Base-by-base conservation (phyloP, 345 rosid genomes). In the Eutrema heterophyllum region DNA sequence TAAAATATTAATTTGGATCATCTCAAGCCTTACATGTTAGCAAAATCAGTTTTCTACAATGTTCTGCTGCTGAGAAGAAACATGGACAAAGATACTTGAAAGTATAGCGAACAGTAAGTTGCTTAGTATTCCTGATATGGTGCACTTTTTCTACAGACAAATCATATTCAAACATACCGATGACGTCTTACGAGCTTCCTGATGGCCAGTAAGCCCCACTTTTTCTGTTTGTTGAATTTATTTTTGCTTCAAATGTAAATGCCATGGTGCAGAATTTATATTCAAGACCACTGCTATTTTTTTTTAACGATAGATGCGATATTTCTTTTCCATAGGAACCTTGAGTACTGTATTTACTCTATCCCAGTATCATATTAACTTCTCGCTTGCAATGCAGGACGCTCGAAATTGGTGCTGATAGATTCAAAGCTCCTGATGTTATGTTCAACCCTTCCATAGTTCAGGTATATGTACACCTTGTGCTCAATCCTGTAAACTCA, bases 181-280 rank as follows among this genome's bases (percentile, higher is more conserved):
- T 79, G 87, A 93, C 98, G 50, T 84, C 97, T 5, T 93, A 93
- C 51, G 97, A 93, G 86, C 96, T 91, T 77, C 96, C 98, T 45
- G 97, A 93, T 84, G 97, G 98, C 86, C 98, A 86, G 97, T 88
- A 82, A 90, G 93, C 76, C 29, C 67, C 70, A 35, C 24, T 59
- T 48, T 46, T 8, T 57, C 21, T 33, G 11, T 56, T 35, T 57
- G 1, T 57, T 44, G 11, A 9, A 6, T 14, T 44, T 44, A 7
- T 56, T 69, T 56, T 44, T 44, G 45, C 49, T 18, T 56, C 26
- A 39, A 11, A 69, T 32, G 45, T 10, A 44, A 36, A 56, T 55
- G 55, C 33, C 11, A 11, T 64, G 16, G 30, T 10, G 29, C 68
- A 15, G 16, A 32, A 33, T 4, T 46, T 4, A 10, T n/a, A 45